These are phyloP conservation scores for Mariannaea sp. DNA, from an alignment of 2,329 filamentous ascomycete species.

Conservation along the genomic window DNA sequence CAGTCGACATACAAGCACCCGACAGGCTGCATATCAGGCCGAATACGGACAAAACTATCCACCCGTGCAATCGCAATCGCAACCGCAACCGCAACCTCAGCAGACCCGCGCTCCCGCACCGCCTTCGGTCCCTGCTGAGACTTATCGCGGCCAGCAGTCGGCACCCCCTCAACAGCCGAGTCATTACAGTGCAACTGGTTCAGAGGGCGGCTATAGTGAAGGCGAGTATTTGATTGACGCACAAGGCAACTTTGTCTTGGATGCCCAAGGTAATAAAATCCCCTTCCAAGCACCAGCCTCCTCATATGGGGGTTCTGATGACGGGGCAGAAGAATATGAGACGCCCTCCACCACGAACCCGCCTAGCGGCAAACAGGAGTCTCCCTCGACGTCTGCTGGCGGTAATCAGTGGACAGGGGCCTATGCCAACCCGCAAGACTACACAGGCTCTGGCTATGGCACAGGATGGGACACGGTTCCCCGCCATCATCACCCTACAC, in stretches of 20 bases:
- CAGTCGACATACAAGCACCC: constrained; percentile 56
- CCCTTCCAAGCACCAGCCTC: constrained; percentile 54
- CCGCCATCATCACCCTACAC: constrained; percentile 83
- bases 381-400: constrained; percentile 38
- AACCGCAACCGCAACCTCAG: constrained; percentile 42
- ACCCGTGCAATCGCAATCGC: constrained; percentile 41
- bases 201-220: constrained; percentile 68
- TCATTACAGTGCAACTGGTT: constrained; percentile 42
- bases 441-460: constrained; percentile 68
- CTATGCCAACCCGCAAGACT: constrained; percentile 59
- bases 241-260: constrained; percentile 63
- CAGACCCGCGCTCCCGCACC: constrained; percentile 45
- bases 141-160: constrained; percentile 30
- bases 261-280: constrained; percentile 65
- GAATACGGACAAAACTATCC: constrained; percentile 41
- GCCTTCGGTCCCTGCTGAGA: constrained; percentile 38
- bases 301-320: constrained; percentile 55
- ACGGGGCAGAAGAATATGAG: constrained; percentile 62
- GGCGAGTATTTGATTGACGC: constrained; percentile 73
- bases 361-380: constrained; percentile 43
- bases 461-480: constrained; percentile 77
- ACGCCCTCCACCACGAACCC: constrained; percentile 53
- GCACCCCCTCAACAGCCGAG: constrained; percentile 24
- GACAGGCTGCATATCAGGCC: constrained; percentile 38
- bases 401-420: constrained; percentile 48